Base-by-base conservation (phyloP, 2,329 filamentous ascomycete species). In the Penicillium decumbens region DNA sequence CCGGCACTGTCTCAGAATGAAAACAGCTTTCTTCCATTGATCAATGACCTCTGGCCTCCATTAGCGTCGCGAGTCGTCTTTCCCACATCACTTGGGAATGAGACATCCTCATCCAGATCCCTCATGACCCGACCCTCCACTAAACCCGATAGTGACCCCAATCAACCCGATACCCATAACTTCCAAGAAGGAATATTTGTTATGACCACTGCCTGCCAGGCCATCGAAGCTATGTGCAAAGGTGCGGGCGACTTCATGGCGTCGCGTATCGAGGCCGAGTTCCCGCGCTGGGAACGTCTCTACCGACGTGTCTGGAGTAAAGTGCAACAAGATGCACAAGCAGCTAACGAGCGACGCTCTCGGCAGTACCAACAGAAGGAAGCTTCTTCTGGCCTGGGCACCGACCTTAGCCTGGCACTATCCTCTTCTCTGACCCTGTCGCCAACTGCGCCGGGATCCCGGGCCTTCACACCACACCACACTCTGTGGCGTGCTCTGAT, bases 31-130 rank as follows among this genome's bases (percentile, higher is more conserved):
- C 73, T 98, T 1, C 93, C 93, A 0, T 78, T 97, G 0, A 83
- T 97, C 59, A 93, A 97, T 68, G 85, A 87, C 3, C 76, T 97
- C 6, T 98, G 92, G 92, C 90, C 91, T 0, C 85, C 95, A 6
- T 74, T 95, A 4, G 66, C 67, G 10, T 58, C 65, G 2, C 61
- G 68, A 40, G 64, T 73, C 42, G 63, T 62, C 15, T 63, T 68
- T 29, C 67, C 71, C n/a, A 58, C 65, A 3, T 63, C 73, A 85
- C 1, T 76, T 78, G n/a, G 78, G 84, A 23, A 74, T 89, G 5
- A 52, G 12, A 43, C 80, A 83, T 55, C 61, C 15, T 49, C 58
- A n/a, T 60, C 56, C 18, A 57, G 54, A 4, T 48, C 60, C 13
- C 55, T 68, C 10, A 59, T 57, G 9, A 43, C 57, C 32, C 49